phyloP scores from a whole-genome alignment of 305 asterid genomes.

The Fraxinus sp. region DNA sequence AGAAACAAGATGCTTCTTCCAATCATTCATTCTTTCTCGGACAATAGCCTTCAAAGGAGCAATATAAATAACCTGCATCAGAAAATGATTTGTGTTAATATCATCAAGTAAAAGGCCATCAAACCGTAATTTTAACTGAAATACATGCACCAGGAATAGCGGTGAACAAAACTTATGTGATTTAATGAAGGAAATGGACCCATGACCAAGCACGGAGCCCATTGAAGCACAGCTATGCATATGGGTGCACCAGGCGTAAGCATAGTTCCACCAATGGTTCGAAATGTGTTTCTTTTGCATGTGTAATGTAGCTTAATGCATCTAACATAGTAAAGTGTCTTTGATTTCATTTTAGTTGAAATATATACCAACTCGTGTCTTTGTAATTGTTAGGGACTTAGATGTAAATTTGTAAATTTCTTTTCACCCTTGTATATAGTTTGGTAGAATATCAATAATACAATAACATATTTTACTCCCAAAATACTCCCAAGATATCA shows the following conservation, averaged over 20 bases:
- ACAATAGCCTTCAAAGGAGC: slow-evolving; percentile 99
- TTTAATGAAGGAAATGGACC: background rate
- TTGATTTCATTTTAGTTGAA: background rate
- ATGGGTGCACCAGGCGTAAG: slow-evolving; percentile 8
- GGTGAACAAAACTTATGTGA: background rate
- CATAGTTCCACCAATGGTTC: slow-evolving; percentile 14
- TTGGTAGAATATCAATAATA: too few species aligned
- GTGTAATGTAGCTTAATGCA: background rate
- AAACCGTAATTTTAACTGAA: slow-evolving; percentile 14
- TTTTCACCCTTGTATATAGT: too few species aligned
- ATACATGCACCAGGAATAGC: slow-evolving; percentile 5
- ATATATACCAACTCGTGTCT: too few species aligned
- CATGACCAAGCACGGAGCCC: background rate
- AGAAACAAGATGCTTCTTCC: slow-evolving; percentile 90
- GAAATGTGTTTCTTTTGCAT: background rate
- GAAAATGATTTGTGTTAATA: slow-evolving; percentile 22
- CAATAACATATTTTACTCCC: too few species aligned
- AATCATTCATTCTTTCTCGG: slow-evolving; percentile 96
- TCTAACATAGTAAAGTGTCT: background rate
- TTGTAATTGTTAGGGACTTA: too few species aligned
- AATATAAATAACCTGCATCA: slow-evolving; percentile 81
- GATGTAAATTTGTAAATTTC: too few species aligned
- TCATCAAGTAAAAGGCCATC: slow-evolving; percentile 16
- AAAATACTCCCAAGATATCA: too few species aligned
- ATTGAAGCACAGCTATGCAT: background rate